phyloP scores from a whole-genome alignment of 176 grass and related monocot species.

The Hsuehochloa calcarea region DNA sequence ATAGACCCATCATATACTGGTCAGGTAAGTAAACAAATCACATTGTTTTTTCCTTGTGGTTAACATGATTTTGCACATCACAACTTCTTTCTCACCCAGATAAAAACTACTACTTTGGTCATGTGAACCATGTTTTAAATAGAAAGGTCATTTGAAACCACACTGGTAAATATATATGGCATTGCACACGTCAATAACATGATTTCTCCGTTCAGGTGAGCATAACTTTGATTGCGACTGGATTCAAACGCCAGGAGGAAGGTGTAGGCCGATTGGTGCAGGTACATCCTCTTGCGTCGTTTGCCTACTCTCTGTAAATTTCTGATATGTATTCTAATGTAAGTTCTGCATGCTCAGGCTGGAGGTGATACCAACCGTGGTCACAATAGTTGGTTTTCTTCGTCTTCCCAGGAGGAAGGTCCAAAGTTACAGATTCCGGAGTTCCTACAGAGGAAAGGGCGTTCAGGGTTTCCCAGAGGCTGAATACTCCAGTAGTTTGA shows the following conservation, averaged over 20 bases:
- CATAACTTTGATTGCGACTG: conserved; percentile 87
- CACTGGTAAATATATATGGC: background rate
- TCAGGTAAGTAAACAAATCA: conserved; percentile 54
- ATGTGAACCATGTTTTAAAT: background rate
- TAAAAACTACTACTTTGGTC: background rate
- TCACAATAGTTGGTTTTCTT: conserved; percentile 35
- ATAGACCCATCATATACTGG: conserved; percentile 85
- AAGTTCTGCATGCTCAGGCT: conserved; percentile 10
- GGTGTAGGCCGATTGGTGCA: conserved; percentile 35
- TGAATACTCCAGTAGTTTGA: background rate
- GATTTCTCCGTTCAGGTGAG: conserved; percentile 49
- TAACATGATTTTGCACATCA: background rate
- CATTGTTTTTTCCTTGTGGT: background rate
- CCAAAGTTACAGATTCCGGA: conserved; percentile 63
- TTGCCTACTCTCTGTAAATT: background rate
- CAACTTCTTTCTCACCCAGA: background rate
- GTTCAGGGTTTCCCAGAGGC: conserved; percentile 51
- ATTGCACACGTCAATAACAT: background rate
- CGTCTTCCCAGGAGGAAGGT: conserved; percentile 50
- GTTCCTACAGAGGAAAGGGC: conserved; percentile 70
- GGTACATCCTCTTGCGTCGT: conserved; percentile 33
- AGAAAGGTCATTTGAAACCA: background rate
- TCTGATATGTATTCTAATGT: background rate
- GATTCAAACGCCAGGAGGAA: conserved; percentile 86
- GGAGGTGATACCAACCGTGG: conserved; percentile 37